Evolutionary conservation across 331 rosid genomes (phyloP), one percentile per base, ranked within the genome.

Genomic region (Phaseolus coccineus): DNA sequence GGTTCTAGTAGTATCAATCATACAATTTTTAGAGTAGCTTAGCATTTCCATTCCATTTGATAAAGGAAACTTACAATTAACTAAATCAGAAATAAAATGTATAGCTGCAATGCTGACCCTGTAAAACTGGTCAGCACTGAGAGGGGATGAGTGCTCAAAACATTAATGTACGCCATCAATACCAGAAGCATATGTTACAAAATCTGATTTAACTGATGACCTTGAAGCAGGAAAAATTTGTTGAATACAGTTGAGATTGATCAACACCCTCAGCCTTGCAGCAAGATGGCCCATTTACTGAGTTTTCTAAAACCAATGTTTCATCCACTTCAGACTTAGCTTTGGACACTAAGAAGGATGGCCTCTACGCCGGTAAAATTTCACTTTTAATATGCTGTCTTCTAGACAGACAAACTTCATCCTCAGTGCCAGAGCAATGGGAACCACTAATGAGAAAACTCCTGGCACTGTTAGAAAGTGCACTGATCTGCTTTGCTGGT

Each of bases 1-100:
- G 61, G 61, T 55, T 57, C 64, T 25, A 16, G 64, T 16, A 57
- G 64, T 57, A 24, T 57, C 64, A 57, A 57, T 35, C 64, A 57
- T 25, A 27, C 64, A 57, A 25, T 57, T 55, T 22, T 55, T 55
- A 8, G 61, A 22, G 61, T 55, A 55, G 30, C 61, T 55, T 55
- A 8, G 28, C 0, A 55, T 22, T 8, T 22, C 61, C 61, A 19
- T 55, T 55, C 61, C 61, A 22, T 55, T 55, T 2, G 61, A 55
- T 55, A 55, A 55, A 55, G 61, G 30, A 55, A 55, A 19, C 28
- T 55, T 55, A 22, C 19, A 22, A 55, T 55, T 55, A 55, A 9
- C 61, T 19, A 55, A 6, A 55, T 55, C 61, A 55, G 61, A 55
- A 55, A 55, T 12, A 55, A 55, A 55, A 55, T 55, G 19, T 55